Percentiles rank a stretch among this genome's conserved stretches.
phyloP scores from a whole-genome alignment of 2,329 filamentous ascomycete genomes.

The Aschersonia sp. region DNA sequence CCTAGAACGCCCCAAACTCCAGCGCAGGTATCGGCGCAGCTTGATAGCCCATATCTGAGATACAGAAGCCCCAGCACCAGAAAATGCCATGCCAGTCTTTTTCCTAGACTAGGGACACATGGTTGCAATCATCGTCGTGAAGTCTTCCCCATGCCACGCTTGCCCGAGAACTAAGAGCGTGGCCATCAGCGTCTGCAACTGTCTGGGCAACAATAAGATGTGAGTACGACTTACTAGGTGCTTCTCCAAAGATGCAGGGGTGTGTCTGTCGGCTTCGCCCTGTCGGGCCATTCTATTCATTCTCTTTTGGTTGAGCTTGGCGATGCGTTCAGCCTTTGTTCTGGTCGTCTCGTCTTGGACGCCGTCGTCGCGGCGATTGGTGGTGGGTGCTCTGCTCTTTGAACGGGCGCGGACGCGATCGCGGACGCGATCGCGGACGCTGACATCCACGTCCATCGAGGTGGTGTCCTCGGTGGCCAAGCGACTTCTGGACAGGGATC shows the following conservation, averaged over 20 bases:
- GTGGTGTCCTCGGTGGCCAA: conserved; percentile 50
- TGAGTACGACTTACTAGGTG: conserved; percentile 56
- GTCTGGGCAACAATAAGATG: background rate
- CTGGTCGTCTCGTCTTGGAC: conserved; percentile 53
- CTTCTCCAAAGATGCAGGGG: conserved; percentile 66
- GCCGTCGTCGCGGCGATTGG: conserved; percentile 63
- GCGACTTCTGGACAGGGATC: conserved; percentile 50
- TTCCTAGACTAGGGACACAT: background rate
- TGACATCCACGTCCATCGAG: conserved; percentile 60
- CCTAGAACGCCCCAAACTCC: background rate
- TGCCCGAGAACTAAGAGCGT: conserved; percentile 56
- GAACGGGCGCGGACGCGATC: conserved; percentile 59
- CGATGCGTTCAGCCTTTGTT: conserved; percentile 70
- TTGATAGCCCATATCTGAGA: too few species aligned
- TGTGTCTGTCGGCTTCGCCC: conserved; percentile 92
- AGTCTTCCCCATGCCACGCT: conserved; percentile 88
- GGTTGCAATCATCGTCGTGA: conserved; percentile 41
- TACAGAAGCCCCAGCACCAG: background rate
- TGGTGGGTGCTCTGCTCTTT: conserved; percentile 49
- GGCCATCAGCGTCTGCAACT: background rate
- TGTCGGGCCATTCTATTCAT: conserved; percentile 97
- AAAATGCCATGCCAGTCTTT: background rate
- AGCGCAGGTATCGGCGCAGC: background rate
- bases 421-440: conserved; percentile 44
- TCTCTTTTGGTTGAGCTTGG: conserved; percentile 89